A percentile compares a stretch with the other conserved stretches of the same genome.
Conservation (phyloP, 176 grass and related monocot genomes). For the Triticum timopheevii region DNA sequence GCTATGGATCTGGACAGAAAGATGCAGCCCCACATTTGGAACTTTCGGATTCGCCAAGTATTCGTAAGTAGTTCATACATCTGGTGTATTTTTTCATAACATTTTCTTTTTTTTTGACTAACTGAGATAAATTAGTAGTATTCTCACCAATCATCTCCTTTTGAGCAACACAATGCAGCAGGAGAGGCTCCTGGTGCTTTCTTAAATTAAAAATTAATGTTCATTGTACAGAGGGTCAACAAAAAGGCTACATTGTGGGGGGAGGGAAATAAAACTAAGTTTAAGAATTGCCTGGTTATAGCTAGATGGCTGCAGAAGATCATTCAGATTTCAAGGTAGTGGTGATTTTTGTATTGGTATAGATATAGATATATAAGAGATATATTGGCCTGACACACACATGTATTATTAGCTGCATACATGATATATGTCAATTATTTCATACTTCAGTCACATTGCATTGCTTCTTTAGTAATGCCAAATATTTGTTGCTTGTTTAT, state of each 20-base stretch:
- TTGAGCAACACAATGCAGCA: background rate
- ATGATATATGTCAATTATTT: background rate
- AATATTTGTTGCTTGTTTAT: constrained; percentile 24
- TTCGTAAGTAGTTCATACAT: constrained; percentile 48
- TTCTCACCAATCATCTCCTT: background rate
- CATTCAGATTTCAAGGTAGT: background rate
- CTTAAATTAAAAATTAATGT: too few relatives aligned
- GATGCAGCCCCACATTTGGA: constrained; percentile 46
- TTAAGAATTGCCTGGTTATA: too few relatives aligned
- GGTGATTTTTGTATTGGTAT: background rate
- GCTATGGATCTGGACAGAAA: constrained; percentile 58
- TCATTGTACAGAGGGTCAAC: too few relatives aligned
- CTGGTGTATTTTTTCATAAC: background rate
- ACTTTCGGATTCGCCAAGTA: constrained; percentile 69
- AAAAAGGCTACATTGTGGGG: too few relatives aligned
- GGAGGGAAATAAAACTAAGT: too few relatives aligned
- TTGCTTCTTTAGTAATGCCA: background rate
- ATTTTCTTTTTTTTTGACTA: background rate
- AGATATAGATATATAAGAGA: background rate
- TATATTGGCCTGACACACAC: background rate
- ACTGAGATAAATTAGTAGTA: background rate
- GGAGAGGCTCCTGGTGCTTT: too few relatives aligned
- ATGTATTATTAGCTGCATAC: background rate
- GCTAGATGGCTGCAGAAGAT: background rate
- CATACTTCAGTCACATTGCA: background rate